Conservation (phyloP, 345 rosid species). For the Cardamine resedifolia region DNA sequence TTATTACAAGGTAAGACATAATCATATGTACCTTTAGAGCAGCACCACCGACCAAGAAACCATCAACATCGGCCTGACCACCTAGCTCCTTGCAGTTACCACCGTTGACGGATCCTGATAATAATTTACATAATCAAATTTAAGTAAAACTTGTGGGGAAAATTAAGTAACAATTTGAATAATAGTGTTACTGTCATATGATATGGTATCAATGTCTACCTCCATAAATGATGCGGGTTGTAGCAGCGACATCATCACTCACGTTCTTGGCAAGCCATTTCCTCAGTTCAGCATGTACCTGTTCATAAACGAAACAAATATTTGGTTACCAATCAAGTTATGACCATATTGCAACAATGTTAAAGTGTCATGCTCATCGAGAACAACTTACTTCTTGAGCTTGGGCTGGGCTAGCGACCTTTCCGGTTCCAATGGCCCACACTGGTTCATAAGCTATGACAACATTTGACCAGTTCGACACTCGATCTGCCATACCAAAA, state of each 20-base stretch:
- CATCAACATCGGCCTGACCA: constrained; percentile 73
- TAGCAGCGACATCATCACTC: constrained; percentile 67
- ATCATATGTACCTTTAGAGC: constrained; percentile 63
- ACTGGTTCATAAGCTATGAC: constrained; percentile 93
- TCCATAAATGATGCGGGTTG: constrained; percentile 86
- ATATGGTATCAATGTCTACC: constrained; percentile 43
- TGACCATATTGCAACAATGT: neutral
- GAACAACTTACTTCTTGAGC: constrained; percentile 81
- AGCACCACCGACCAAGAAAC: constrained; percentile 93
- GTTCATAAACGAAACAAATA: constrained; percentile 6
- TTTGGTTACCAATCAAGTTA: neutral
- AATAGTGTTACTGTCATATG: neutral
- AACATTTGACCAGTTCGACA: constrained; percentile 67
- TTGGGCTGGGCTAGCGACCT: constrained; percentile 88
- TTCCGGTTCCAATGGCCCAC: constrained; percentile 96
- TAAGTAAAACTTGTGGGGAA: neutral
- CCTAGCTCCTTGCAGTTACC: constrained; percentile 85
- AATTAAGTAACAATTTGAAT: neutral
- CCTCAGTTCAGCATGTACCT: constrained; percentile 86
- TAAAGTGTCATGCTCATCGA: neutral
- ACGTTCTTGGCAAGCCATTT: constrained; percentile 76
- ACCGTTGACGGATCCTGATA: constrained; percentile 74
- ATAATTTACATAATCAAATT: constrained; percentile 1
- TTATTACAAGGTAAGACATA: neutral
- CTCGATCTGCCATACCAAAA: constrained; percentile 45